Base-by-base conservation (phyloP, 805 yeast species). In the Lipomyces starkeyi region DNA sequence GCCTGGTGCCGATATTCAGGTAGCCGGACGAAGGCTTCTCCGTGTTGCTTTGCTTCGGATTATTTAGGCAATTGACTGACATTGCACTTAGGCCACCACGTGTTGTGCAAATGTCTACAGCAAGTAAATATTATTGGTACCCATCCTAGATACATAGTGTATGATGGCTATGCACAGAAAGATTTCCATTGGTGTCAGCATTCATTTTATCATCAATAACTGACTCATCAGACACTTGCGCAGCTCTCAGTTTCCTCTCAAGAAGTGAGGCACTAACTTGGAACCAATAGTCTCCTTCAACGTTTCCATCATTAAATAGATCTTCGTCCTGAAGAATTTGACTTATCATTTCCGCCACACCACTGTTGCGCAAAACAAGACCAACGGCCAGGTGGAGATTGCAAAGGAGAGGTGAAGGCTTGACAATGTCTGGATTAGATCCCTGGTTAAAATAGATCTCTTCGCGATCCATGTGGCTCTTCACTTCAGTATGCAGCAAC, bases 211-310 rank as follows among this genome's bases (percentile, higher is more conserved):
- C 27, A 2, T 25, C 27, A 25, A 25, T 25, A 25, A 25, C 27
- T 25, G 27, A 25, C 27, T 25, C 27, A 2, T 25, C 27, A 25
- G 27, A 25, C 27, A 25, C 55, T n/a, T 52, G 55, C 55, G 14
- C 9, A 20, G 55, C 29, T 52, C 55, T 52, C 55, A 52, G 14
- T 25, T 52, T 11, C 27, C 55, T 52, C 55, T 52, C 17, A 52
- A 52, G 55, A 52, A 9, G 14, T 22, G 56, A 52, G 56, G 56
- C 56, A 52, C 56, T 52, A 2, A 52, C 56, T 52, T 27, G 56
- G n/a, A 22, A 27, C 56, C 56, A 52, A 52, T 20, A 20, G 17
- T 52, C 56, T 11, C 29, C 56, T 8, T 52, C 56, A 3, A 52
- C 27, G 14, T 52, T 52, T 3, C 56, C 56, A 14, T 22, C 29